Percentiles rank a stretch among this genome's conserved stretches.
These are phyloP conservation scores for Exophiala alcalophila DNA, from an alignment of 2,329 filamentous ascomycete genomes.

Conservation along the genomic window DNA sequence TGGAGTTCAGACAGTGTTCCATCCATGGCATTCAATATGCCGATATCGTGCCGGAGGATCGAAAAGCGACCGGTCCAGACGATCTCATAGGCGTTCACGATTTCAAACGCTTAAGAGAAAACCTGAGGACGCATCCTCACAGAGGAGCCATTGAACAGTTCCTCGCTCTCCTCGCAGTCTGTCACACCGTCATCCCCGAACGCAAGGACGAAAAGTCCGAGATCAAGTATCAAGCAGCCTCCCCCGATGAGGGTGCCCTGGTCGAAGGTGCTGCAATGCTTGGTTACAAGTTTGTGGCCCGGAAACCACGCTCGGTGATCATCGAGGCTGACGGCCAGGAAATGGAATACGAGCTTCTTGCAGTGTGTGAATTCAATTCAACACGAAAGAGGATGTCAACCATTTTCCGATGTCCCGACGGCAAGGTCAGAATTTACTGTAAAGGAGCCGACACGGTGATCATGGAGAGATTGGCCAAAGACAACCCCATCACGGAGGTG, in stretches of 20 bases:
- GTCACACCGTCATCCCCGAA: slow-evolving; percentile 97
- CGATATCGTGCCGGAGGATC: slow-evolving; percentile 87
- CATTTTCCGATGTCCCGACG: slow-evolving; percentile 93
- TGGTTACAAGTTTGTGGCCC: slow-evolving; percentile 85
- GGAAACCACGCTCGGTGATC: slow-evolving; percentile 84
- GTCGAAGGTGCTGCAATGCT: slow-evolving; percentile 84
- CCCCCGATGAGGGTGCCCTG: slow-evolving; percentile 93
- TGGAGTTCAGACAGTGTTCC: slow-evolving; percentile 95
- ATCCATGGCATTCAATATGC: slow-evolving; percentile 94
- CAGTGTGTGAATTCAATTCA: slow-evolving; percentile 99
- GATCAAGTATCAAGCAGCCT: slow-evolving; percentile 98
- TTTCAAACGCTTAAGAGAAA: slow-evolving; percentile 71
- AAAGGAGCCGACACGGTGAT: slow-evolving; percentile 99
- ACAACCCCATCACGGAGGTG: slow-evolving; percentile 83
- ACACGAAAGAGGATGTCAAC: slow-evolving; percentile 97
- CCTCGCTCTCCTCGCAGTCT: slow-evolving; percentile 78
- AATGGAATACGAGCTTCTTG: slow-evolving; percentile 82
- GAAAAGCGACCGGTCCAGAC: slow-evolving; percentile 71
- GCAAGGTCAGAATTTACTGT: slow-evolving; percentile 88
- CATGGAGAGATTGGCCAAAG: slow-evolving; percentile 76
- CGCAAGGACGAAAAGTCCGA: slow-evolving; percentile 71
- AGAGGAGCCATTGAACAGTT: slow-evolving; percentile 74
- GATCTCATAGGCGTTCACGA: slow-evolving; percentile 76
- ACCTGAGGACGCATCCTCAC: slow-evolving; percentile 62
- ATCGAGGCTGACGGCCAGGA: slow-evolving; percentile 72